These are phyloP conservation scores for Sonneratia caseolaris DNA, from an alignment of 345 rosid species.

Conservation along the genomic window DNA sequence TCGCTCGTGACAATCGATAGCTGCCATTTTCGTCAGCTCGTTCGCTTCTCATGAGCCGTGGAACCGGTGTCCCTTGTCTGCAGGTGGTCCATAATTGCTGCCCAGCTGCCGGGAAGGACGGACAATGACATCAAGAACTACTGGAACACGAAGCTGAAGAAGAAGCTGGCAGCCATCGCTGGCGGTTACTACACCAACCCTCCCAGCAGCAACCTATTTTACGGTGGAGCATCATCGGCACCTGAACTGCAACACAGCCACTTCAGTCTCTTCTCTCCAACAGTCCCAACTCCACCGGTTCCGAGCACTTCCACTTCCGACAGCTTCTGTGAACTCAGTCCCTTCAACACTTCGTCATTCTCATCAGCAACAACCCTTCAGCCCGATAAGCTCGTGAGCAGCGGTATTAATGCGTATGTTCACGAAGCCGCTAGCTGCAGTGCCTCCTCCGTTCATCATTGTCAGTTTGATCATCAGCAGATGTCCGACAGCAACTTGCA, in stretches of 20 bases:
- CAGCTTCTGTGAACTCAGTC: constrained; percentile 16
- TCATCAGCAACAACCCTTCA: constrained; percentile 13
- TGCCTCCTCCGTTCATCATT: constrained; percentile 17
- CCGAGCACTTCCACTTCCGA: constrained; percentile 12
- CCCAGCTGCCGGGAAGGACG: constrained; percentile 83
- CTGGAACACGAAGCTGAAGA: constrained; percentile 93
- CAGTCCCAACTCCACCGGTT: neutral
- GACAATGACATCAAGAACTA: constrained; percentile 86
- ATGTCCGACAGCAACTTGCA: neutral
- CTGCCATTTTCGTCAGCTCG: neutral
- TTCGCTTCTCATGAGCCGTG: neutral
- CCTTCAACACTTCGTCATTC: constrained; percentile 8
- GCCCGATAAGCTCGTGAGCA: constrained; percentile 17
- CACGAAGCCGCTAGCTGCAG: constrained; percentile 36
- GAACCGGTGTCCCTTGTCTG: constrained; percentile 2
- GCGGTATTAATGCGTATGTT: constrained; percentile 9
- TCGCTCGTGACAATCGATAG: neutral
- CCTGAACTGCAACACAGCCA: constrained; percentile 16
- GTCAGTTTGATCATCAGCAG: neutral
- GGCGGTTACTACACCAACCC: constrained; percentile 13
- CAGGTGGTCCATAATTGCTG: constrained; percentile 86
- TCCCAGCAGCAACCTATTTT: neutral
- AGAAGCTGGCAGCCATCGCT: constrained; percentile 36
- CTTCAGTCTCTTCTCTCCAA: constrained; percentile 15
- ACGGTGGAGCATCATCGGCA: constrained; percentile 1